A percentile compares a stretch with the other conserved stretches of the same genome.
These are phyloP conservation scores for Lotus japonicus DNA, from an alignment of 306 rosid species.

Conservation along the genomic window DNA sequence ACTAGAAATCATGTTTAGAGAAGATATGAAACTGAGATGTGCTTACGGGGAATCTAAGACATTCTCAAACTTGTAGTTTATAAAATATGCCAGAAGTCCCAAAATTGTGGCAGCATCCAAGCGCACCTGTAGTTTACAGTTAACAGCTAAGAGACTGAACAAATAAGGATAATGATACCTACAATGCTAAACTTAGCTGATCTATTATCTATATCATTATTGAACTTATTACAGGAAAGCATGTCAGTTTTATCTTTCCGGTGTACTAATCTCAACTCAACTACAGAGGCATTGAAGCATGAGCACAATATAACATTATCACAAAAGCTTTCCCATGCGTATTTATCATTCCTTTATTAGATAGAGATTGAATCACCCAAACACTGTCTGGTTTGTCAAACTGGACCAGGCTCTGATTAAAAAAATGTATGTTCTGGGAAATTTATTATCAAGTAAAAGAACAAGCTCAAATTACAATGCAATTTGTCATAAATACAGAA, in stretches of 20 bases:
- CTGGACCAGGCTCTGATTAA: background rate
- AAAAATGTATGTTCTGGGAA: background rate
- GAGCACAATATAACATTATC: background rate
- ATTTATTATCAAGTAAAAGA: background rate
- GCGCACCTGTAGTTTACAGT: slow-evolving; percentile 61
- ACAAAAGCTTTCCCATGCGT: background rate
- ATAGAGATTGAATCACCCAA: background rate
- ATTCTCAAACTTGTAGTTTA: slow-evolving; percentile 87
- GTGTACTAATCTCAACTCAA: slow-evolving; percentile 6
- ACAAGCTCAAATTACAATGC: background rate
- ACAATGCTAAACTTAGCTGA: background rate
- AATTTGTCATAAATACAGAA: background rate
- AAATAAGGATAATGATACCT: slow-evolving; percentile 5
- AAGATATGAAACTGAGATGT: slow-evolving; percentile 20
- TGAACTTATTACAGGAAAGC: background rate
- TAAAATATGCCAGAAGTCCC: slow-evolving; percentile 89
- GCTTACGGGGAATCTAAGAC: slow-evolving; percentile 78
- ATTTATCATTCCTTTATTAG: background rate
- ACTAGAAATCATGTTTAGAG: too few relatives aligned
- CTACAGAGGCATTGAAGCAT: background rate
- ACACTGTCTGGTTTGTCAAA: slow-evolving; percentile 11
- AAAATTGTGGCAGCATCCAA: slow-evolving; percentile 80
- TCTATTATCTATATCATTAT: slow-evolving; percentile 11
- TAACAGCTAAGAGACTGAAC: background rate
- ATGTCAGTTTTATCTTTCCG: background rate